A percentile compares a stretch with the other conserved stretches of the same genome.
phyloP scores from a whole-genome alignment of 306 rosid genomes.

The Begonia fuchsioides region DNA sequence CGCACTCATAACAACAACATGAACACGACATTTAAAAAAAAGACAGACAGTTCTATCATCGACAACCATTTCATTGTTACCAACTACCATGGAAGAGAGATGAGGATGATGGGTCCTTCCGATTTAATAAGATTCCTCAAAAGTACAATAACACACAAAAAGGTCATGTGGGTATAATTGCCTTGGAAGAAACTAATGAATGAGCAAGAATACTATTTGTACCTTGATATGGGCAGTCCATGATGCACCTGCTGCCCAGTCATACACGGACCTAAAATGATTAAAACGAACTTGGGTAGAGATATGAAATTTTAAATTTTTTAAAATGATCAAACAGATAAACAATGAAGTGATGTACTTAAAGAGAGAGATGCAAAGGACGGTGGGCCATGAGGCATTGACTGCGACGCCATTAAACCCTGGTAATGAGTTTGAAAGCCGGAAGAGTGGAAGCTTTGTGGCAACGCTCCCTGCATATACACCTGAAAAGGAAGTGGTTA shows the following conservation, averaged over 20 bases:
- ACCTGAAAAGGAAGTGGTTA: constrained; percentile 30
- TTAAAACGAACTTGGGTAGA: constrained; percentile 11
- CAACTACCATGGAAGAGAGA: too few relatives aligned
- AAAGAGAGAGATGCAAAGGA: constrained; percentile 15
- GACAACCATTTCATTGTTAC: too few relatives aligned
- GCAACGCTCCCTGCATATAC: constrained; percentile 21
- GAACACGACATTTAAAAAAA: too few relatives aligned
- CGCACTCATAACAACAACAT: too few relatives aligned
- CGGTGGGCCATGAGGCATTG: constrained; percentile 17
- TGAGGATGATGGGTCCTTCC: too few relatives aligned
- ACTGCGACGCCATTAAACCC: constrained; percentile 20
- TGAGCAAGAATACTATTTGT: constrained; percentile 6
- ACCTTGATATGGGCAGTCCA: constrained; percentile 31
- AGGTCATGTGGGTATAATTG: background rate
- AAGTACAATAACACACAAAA: too few relatives aligned
- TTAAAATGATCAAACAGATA: background rate
- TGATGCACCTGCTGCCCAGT: constrained; percentile 26
- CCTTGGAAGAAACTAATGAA: constrained; percentile 5
- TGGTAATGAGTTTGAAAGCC: constrained; percentile 20
- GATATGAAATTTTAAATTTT: background rate
- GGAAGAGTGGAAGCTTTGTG: constrained; percentile 15
- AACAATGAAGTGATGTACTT: constrained; percentile 23
- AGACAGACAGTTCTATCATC: too few relatives aligned
- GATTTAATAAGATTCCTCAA: too few relatives aligned
- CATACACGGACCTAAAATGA: constrained; percentile 33